phyloP scores from a whole-genome alignment of 2,329 filamentous ascomycete species.

The Leptographium radiaticola region DNA sequence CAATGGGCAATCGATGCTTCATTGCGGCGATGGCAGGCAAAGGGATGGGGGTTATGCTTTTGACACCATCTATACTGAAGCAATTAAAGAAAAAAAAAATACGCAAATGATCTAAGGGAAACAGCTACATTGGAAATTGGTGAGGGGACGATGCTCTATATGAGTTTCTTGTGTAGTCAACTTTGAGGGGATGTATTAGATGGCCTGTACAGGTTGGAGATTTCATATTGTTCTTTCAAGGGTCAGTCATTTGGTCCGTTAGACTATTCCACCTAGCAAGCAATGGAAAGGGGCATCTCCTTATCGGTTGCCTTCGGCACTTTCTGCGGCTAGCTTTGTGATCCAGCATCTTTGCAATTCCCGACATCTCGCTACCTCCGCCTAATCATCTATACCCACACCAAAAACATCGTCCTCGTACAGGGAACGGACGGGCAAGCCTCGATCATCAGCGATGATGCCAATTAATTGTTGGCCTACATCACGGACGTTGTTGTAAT shows the following conservation, averaged over 20 bases:
- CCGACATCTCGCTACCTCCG: too few relatives aligned
- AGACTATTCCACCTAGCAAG: too few relatives aligned
- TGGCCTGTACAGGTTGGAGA: background rate
- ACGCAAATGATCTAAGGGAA: constrained; percentile 1
- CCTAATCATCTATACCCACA: constrained; percentile 13
- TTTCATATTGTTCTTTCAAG: background rate
- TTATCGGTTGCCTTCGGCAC: too few relatives aligned
- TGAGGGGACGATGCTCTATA: background rate
- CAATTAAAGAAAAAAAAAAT: constrained; percentile 5
- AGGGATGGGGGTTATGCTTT: background rate
- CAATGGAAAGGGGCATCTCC: too few relatives aligned
- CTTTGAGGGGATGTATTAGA: background rate
- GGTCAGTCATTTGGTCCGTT: too few relatives aligned
- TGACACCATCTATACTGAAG: constrained; percentile 1
- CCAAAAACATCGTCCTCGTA: constrained; percentile 20
- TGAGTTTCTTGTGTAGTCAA: background rate
- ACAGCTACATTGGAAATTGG: background rate
- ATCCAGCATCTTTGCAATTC: too few relatives aligned
- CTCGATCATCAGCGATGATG: constrained; percentile 22
- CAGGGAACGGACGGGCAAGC: constrained; percentile 18
- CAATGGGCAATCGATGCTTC: constrained; percentile 7
- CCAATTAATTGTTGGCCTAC: constrained; percentile 25
- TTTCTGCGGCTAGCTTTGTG: too few relatives aligned
- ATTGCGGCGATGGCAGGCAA: constrained; percentile 3
- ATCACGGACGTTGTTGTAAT: constrained; percentile 26